Conservation (phyloP, 202 grass and related monocot species). For the Digitaria exilis region DNA sequence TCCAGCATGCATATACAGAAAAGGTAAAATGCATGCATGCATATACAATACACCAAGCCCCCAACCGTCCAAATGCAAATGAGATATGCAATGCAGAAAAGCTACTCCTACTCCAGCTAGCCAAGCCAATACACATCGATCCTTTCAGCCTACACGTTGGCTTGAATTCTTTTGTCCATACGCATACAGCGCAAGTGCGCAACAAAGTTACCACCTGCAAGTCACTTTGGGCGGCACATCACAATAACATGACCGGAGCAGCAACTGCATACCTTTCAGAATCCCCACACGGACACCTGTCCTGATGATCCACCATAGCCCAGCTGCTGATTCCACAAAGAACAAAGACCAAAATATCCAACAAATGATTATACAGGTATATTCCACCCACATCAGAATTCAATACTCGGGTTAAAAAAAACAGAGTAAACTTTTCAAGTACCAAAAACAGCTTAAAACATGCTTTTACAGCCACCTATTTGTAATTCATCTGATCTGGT, state of each 20-base stretch:
- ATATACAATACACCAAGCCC: too few relatives aligned
- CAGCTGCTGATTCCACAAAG: not conserved
- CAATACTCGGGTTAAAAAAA: not conserved
- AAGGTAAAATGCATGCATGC: too few relatives aligned
- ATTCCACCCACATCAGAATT: not conserved
- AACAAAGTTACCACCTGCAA: too few relatives aligned
- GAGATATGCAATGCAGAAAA: too few relatives aligned
- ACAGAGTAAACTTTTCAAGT: not conserved
- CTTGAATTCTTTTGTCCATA: too few relatives aligned
- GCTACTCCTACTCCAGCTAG: too few relatives aligned
- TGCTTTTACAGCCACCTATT: conserved; percentile 37
- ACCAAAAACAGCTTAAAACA: conserved; percentile 14
- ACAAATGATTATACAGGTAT: not conserved
- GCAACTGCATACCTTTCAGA: not conserved
- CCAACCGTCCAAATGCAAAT: too few relatives aligned
- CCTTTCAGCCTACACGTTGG: too few relatives aligned
- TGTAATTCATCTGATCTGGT: conserved; percentile 23
- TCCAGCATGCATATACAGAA: too few relatives aligned
- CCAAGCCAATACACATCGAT: too few relatives aligned
- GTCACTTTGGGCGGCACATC: not conserved
- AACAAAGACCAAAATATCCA: not conserved
- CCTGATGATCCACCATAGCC: not conserved
- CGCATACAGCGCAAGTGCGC: too few relatives aligned
- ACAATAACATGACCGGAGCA: not conserved
- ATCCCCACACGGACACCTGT: too few relatives aligned